These are phyloP conservation scores for Stephanodiscus triporus DNA, from an alignment of 108 stramenopile genomes.

Conservation along the genomic window DNA sequence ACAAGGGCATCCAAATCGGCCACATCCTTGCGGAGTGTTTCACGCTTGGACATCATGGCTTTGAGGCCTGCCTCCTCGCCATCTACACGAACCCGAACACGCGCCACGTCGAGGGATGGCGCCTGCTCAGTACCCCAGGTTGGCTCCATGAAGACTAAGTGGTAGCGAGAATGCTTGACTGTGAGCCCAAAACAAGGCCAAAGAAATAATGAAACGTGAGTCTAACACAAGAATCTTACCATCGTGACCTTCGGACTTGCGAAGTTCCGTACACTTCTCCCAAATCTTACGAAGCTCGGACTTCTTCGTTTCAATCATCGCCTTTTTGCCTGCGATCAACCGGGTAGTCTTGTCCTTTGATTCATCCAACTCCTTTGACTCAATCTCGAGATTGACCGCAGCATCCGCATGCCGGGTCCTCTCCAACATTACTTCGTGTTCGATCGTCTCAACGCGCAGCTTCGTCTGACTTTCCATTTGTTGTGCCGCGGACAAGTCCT, in stretches of 20 bases:
- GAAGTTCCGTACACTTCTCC: conserved; percentile 46
- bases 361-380: conserved; percentile 28
- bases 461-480: conserved; percentile 57
- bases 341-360: conserved; percentile 41
- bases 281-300: conserved; percentile 42
- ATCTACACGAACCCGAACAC: conserved; percentile 43
- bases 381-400: conserved; percentile 19
- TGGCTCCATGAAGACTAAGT: conserved; percentile 21
- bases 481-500: conserved; percentile 51
- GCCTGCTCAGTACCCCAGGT: conserved; percentile 45
- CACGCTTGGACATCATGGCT: conserved; percentile 18
- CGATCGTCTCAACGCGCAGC: conserved; percentile 55
- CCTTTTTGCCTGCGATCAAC: conserved; percentile 40
- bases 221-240: conserved; percentile 3
- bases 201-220: not conserved
- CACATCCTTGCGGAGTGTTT: conserved; percentile 21
- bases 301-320: conserved; percentile 44
- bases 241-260: conserved; percentile 40
- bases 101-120: conserved; percentile 48
- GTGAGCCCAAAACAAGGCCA: not conserved
- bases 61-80: conserved; percentile 28
- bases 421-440: conserved; percentile 56
- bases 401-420: conserved; percentile 41
- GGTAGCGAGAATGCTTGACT: not conserved
- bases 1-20: conserved; percentile 18